Base-by-base conservation (phyloP, 805 yeast species). In the Torulaspora quercuum region DNA sequence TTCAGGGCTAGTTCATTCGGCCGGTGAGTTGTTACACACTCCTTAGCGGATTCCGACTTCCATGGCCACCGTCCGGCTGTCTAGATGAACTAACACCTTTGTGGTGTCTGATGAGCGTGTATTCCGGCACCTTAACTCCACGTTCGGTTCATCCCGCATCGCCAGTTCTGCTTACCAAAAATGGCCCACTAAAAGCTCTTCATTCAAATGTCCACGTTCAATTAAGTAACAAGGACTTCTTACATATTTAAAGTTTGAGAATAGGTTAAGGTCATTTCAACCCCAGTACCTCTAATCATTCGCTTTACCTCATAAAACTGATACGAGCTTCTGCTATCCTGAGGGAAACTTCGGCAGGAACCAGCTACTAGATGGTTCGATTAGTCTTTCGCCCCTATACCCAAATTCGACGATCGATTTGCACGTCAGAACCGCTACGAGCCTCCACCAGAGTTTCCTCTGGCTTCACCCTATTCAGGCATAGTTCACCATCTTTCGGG, bases 1-100 rank as follows among this genome's bases (percentile, higher is more conserved):
- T 62, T 61, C 67, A 61, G 66, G 66, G 65, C 65, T 61, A 61
- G 62, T 59, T 59, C 67, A 64, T 64, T 63, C 68, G 64, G 64
- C 72, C 72, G 74, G 74, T 69, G 74, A 68, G 73, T 67, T 61
- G 62, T 61, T 57, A 59, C 67, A 62, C 69, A 67, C 65, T 67
- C 73, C 74, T 69, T 69, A 68, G 73, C 72, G 73, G 73, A 68
- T 70, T 66, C 72, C 72, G 59, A 61, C 69, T 64, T 66, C 64
- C 57, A 59, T 55, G 68, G 75, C 75, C 65, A 69, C 73, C 74
- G 73, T 68, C 73, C 73, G 69, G 70, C 64, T 57, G 60, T 61
- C 68, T 64, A 53, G 58, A 59, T 58, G 62, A 58, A 60, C 65
- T 58, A 64, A 63, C 67, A 63, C 68, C 67, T 61, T 64, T 63